A percentile compares a stretch with the other conserved stretches of the same genome.
Conservation (phyloP, 495 filamentous ascomycete species). For the Lentithecium fluviatile region DNA sequence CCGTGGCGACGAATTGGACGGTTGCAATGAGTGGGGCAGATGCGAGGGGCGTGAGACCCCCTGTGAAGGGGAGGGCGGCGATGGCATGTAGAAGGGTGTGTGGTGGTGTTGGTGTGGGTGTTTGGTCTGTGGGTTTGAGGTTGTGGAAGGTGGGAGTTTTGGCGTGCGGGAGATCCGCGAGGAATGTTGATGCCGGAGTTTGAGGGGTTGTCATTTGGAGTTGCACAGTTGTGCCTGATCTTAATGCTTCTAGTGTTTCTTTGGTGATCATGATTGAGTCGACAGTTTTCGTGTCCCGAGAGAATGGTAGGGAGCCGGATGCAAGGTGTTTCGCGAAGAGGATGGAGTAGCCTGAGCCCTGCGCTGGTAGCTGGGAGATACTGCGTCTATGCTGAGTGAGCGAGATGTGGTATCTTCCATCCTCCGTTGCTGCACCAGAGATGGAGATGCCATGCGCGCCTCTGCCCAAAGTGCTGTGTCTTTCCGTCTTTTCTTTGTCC, state of each 20-base stretch:
- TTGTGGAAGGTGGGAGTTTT: slow-evolving; percentile 1
- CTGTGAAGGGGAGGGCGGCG: slow-evolving; percentile 19
- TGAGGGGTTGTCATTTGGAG: background rate
- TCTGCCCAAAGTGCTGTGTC: background rate
- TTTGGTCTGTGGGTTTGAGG: slow-evolving; percentile 4
- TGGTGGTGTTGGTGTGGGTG: background rate
- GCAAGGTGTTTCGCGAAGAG: slow-evolving; percentile 27
- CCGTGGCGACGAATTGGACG: slow-evolving; percentile 18
- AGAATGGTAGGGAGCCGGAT: slow-evolving; percentile 19
- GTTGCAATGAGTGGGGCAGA: slow-evolving; percentile 10
- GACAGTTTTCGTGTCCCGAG: background rate
- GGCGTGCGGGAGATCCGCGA: slow-evolving; percentile 9
- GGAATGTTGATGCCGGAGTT: background rate
- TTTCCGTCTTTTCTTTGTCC: background rate
- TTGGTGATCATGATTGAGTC: slow-evolving; percentile 14
- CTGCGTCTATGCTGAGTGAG: slow-evolving; percentile 15
- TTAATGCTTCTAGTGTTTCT: slow-evolving; percentile 3
- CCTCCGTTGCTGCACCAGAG: background rate
- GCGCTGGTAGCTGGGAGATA: slow-evolving; percentile 9
- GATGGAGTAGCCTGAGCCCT: slow-evolving; percentile 15
- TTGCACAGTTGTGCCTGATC: slow-evolving; percentile 1
- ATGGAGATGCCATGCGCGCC: slow-evolving; percentile 19
- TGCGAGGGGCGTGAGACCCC: slow-evolving; percentile 20
- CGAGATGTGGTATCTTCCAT: slow-evolving; percentile 7
- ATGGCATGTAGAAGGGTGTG: slow-evolving; percentile 15